These are phyloP conservation scores for Pseudogymnoascus sp. DNA, from an alignment of 2,329 filamentous ascomycete genomes.

Conservation along the genomic window DNA sequence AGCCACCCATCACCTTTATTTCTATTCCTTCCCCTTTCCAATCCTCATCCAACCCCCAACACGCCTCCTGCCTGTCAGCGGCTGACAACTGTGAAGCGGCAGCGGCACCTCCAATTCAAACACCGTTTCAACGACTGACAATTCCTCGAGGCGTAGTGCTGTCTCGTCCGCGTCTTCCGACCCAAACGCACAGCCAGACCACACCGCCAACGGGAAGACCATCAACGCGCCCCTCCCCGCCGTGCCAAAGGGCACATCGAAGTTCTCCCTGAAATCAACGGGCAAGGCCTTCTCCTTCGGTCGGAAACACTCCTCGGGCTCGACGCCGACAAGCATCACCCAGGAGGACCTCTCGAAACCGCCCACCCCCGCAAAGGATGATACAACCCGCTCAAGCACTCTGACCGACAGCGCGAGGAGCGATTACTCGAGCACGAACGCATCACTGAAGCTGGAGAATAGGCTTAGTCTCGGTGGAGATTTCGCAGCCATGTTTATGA, in stretches of 20 bases:
- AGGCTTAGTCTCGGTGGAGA: constrained; percentile 27
- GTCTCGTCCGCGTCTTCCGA: constrained; percentile 29
- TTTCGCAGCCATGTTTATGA: constrained; percentile 29
- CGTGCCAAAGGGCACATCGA: constrained; percentile 22
- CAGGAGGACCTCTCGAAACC: neutral
- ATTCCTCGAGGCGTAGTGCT: constrained; percentile 29
- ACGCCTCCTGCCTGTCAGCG: neutral
- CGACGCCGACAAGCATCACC: constrained; percentile 11
- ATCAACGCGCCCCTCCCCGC: constrained; percentile 25
- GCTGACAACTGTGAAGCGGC: constrained; percentile 21
- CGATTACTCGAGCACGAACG: constrained; percentile 28
- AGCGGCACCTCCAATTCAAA: constrained; percentile 30
- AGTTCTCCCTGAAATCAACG: constrained; percentile 26
- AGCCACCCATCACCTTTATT: neutral
- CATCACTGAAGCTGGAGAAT: constrained; percentile 24
- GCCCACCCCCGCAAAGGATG: neutral
- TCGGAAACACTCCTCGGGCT: constrained; percentile 17
- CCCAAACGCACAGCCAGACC: neutral
- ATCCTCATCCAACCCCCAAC: neutral
- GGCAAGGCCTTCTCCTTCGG: constrained; percentile 28
- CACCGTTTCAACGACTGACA: constrained; percentile 27
- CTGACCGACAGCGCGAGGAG: constrained; percentile 12
- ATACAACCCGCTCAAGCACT: neutral
- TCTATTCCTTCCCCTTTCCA: neutral
- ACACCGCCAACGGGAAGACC: neutral